Base-by-base conservation (phyloP, 2,329 filamentous ascomycete genomes). In the Nothopassalora personata region DNA sequence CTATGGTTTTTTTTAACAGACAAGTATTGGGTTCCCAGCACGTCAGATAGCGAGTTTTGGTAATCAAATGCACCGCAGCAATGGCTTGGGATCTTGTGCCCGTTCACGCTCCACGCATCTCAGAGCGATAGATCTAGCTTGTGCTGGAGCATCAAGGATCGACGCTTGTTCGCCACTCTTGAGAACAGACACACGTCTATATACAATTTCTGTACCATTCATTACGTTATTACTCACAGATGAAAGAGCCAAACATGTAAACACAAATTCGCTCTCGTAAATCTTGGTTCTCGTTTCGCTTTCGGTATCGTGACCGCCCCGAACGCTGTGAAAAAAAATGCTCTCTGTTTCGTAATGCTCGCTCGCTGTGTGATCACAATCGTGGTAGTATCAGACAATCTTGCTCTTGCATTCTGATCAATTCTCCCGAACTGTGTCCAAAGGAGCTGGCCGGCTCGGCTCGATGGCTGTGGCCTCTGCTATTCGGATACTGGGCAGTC, bases 401-500 rank as follows among this genome's bases (percentile, higher is more conserved):
- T 46, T 61, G 52, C 43, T 63, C 57, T 15, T 49, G 28, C 30
- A 5, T 34, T 28, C n/a, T 34, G 10, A 30, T 48, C 50, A 56
- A n/a, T 58, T 52, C 28, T 61, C 64, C 50, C 54, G 36, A 13
- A 62, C 46, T 2, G 57, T 60, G 33, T 58, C 59, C 27, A 60
- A 57, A 34, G 61, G 54, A 18, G 33, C 56, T 6, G 60, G 56
- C 47, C 50, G 36, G 53, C 59, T 50, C 11, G 65, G 60, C 30
- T 71, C 68, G 23, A 70, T 64, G 2, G 71, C 70, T 11, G 71
- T 70, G 1, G 68, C 75, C 9, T 74, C 70, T 1, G 75, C 77
- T 30, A 79, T 73, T 10, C 75, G 72, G 53, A 80, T 79, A 52
- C 74, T 77, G 0, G 77, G 77, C 19, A 79, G 56, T 9, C 74